These are phyloP conservation scores for Ascochyta fabae DNA, from an alignment of 2,329 filamentous ascomycete species.

Conservation along the genomic window DNA sequence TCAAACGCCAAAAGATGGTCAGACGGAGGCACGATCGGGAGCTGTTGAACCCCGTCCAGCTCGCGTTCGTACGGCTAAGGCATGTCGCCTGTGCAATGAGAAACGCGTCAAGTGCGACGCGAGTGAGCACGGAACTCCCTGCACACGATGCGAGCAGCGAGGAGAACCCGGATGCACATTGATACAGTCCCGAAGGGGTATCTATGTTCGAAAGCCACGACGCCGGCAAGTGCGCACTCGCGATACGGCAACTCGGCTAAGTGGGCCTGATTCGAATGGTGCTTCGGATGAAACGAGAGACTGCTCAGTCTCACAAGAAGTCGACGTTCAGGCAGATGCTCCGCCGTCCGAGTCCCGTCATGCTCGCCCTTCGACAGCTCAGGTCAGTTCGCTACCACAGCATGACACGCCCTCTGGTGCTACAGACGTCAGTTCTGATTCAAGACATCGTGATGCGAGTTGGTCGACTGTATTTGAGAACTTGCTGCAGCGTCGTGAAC, in stretches of 20 bases:
- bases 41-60: background rate
- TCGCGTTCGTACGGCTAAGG: slow-evolving; percentile 9
- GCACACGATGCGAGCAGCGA: slow-evolving; percentile 8
- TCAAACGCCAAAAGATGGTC: background rate
- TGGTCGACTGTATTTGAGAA: slow-evolving; percentile 14
- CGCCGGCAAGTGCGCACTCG: background rate
- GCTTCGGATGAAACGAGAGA: background rate
- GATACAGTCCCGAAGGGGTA: slow-evolving; percentile 13
- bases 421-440: background rate
- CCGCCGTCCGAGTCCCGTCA: background rate
- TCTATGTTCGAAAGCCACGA: slow-evolving; percentile 12
- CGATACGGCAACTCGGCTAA: background rate
- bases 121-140: slow-evolving; percentile 10
- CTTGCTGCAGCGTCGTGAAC: background rate
- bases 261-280: background rate
- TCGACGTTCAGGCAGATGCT: background rate
- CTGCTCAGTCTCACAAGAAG: background rate
- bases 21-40: background rate
- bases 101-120: slow-evolving; percentile 16
- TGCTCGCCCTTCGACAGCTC: background rate
- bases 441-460: slow-evolving; percentile 1
- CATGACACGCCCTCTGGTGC: background rate
- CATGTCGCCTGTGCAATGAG: slow-evolving; percentile 13
- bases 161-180: slow-evolving; percentile 3
- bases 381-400: background rate